Evolutionary conservation across 257 asterid genomes (phyloP), one percentile per base, ranked within the genome.

Genomic region (Leonotis leonurus): DNA sequence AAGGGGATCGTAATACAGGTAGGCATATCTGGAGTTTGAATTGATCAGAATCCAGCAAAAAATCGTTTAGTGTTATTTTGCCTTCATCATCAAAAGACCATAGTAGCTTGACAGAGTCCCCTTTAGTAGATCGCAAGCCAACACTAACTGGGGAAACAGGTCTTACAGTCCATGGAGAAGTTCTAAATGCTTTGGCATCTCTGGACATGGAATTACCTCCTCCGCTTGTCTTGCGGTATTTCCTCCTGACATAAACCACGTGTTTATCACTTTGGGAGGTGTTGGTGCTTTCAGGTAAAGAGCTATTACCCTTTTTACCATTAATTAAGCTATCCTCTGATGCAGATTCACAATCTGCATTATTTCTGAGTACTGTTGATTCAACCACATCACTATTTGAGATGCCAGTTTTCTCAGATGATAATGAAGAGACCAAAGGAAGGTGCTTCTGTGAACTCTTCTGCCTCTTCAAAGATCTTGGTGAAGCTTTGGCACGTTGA

Each of bases 221-320:
- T 65, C 50, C 64, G 8, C 72, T 45, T 60, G 61, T 64, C 81
- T 69, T 81, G 55, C 71, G 82, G 53, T 35, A 60, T 53, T 83
- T 88, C 81, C 76, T 86, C 76, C 99, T 77, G 68, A 82, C 79
- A 70, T 94, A 94, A 57, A 90, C 96, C 62, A 82, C 45, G 36
- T 62, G 78, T 45, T 65, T 71, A 59, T 70, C 54, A 27, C 68
- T 67, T 49, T 36, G 64, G 37, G 74, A 69, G 70, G 78, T 70
- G 63, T 73, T 60, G 40, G 69, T 57, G 59, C 76, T 75, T 66
- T 73, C 85, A 27, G 50, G 27, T 75, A 39, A 64, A 72, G 79
- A 63, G 56, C 51, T 69, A 69, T 41, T 76, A 32, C 45, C 74
- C 50, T 46, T 72, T 72, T 65, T 75, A 32, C 36, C 66, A 73